Evolutionary conservation across 2,329 filamentous ascomycete species (phyloP), one percentile per base, ranked within the genome.

Genomic region (Cladosporium oxysporum): DNA sequence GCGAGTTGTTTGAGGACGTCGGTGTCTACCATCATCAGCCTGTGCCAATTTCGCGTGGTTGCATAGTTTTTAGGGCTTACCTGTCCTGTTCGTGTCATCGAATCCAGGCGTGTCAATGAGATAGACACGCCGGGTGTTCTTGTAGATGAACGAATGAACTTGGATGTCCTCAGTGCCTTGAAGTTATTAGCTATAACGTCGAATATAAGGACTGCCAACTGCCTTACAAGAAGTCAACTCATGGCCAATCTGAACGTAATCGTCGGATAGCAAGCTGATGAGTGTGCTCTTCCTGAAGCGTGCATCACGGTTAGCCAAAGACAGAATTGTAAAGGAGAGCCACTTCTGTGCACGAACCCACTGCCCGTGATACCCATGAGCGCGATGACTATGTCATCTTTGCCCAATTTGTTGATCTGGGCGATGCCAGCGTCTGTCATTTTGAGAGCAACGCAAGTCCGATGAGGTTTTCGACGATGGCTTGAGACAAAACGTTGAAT

Each of bases 1-100:
- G 80, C 79, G 23, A 83, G 80, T 33, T 79, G 73, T 18, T 72
- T 59, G 1, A 84, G 75, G 1, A 84, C 78, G 35, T 84, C 81
- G 7, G 78, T 75, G 64, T 84, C 82, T 47, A 47, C 12, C 3
- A 4, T 47, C 4, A n/a, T 47, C 41, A 21, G 3, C 12, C 5
- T 0, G 1, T 11, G 41, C 3, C 41, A 3, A 47, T 21, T 2
- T 3, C 0, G 3, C 11, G 3, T 47, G n/a, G 8, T 21, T 3
- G 8, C 21, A 11, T 3, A 21, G 3, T 5, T 11, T 12, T 4
- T 7, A 11, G 1, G 2, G 41, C 41, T 47, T 47, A 47, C 41
- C 41, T 5, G 41, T 23, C 26, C 77, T 69, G 55, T 74, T 70
- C n/a, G 62, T 67, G 33, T 67, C 66, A 31, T 67, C 63, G 33